These are phyloP conservation scores for Xylariaceae sp. DNA, from an alignment of 2,329 filamentous ascomycete species.

Conservation along the genomic window DNA sequence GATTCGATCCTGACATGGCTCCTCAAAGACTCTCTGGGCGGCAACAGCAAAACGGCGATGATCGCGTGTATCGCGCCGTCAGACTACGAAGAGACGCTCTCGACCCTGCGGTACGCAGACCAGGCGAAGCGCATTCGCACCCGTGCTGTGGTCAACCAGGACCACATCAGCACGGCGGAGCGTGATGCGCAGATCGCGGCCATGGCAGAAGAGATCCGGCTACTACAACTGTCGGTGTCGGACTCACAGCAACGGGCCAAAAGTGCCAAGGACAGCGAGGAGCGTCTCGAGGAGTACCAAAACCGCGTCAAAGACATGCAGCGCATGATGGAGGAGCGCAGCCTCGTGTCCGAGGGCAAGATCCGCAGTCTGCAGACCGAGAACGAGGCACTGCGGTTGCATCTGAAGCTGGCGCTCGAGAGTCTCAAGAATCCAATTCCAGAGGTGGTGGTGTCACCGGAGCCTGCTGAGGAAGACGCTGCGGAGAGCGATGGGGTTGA, in stretches of 20 bases:
- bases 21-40: conserved; percentile 90
- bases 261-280: conserved; percentile 68
- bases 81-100: conserved; percentile 96
- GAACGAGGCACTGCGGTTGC: conserved; percentile 83
- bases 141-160: conserved; percentile 90
- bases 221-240: conserved; percentile 71
- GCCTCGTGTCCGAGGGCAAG: conserved; percentile 87
- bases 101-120: conserved; percentile 92
- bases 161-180: conserved; percentile 86
- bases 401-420: conserved; percentile 80
- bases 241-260: conserved; percentile 66
- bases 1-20: conserved; percentile 84
- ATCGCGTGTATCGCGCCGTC: conserved; percentile 94
- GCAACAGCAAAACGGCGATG: conserved; percentile 98
- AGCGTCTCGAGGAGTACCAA: conserved; percentile 91
- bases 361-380: conserved; percentile 85
- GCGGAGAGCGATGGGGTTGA: conserved; percentile 4
- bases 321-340: conserved; percentile 90
- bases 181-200: conserved; percentile 89
- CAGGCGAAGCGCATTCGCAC: conserved; percentile 97
- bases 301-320: conserved; percentile 85
- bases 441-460: conserved; percentile 36
- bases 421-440: conserved; percentile 92
- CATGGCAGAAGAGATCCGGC: conserved; percentile 92
- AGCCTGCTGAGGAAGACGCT: conserved; percentile 20